Base-by-base conservation (phyloP, 192 early-diverging fungal genomes). In the Allomyces macrogynus region DNA sequence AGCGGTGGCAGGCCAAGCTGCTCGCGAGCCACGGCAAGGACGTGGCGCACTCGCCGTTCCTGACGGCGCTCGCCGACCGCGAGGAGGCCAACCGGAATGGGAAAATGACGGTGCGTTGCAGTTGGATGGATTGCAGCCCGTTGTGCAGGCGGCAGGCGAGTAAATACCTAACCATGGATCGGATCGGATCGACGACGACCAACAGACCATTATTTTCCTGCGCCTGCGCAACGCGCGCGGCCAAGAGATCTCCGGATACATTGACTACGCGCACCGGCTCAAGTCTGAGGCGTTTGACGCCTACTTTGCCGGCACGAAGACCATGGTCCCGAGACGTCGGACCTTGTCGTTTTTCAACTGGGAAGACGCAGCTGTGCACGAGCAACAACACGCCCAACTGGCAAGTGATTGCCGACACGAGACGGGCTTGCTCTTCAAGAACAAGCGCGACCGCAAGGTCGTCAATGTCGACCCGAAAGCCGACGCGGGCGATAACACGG, bases 281-380 rank as follows among this genome's bases (percentile, higher is more conserved):
- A 83, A 84, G 61, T 75, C 77, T 18, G 82, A 84, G 66, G 79
- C 80, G 65, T 84, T 84, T 69, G 82, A 84, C 68, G 66, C 72
- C 20, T 82, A 84, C 70, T 84, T 84, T 65, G 65, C 65, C 23
- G 66, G 71, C 42, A 65, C 69, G 11, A 68, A 72, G n/a, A 61
- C 65, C 8, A 62, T 84, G 62, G 61, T 78, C 64, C 82, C 82
- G n/a, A 68, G 77, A 26, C 74, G 78, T 12, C 69, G 72, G 10
- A 81, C 83, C 69, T 71, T 84, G 79, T 76, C 73, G 40, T 84
- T 84, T 68, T 84, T 81, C 74, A 84, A 84, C 68, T 84, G 82
- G 82, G 82, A n/a, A 84, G 65, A 84, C 82, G 23, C 82, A 84
- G 62, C 84, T 75, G 0, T 81, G 81, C 71, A 84, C 82, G 0